Conservation (phyloP, 2,329 filamentous ascomycete species). For the Lachnellula suecica region DNA sequence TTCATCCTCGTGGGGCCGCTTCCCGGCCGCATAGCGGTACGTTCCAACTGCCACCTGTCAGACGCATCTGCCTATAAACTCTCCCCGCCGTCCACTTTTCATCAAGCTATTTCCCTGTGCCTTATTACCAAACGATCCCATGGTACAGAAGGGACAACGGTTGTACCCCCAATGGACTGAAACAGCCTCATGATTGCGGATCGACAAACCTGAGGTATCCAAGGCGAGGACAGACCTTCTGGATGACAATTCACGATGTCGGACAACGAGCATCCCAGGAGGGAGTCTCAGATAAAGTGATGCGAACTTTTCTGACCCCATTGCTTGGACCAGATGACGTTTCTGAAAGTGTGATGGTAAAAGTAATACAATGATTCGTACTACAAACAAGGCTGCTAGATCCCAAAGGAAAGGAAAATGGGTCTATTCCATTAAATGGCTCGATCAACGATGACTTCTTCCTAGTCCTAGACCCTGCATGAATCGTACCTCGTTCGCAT, state of each 20-base stretch:
- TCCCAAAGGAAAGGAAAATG: conserved; percentile 2
- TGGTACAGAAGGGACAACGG: not conserved
- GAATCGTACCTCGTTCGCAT: conserved; percentile 78
- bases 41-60: not conserved
- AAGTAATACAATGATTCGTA: not conserved
- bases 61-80: not conserved
- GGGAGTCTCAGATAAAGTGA: not conserved
- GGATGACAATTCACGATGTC: conserved; percentile 1
- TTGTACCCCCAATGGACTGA: not conserved
- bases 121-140: not conserved
- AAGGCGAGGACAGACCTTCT: conserved; percentile 1
- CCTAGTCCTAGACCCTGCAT: conserved; percentile 64
- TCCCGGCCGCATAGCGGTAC: not conserved
- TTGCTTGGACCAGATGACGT: not conserved
- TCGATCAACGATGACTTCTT: conserved; percentile 4
- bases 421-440: not conserved
- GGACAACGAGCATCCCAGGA: not conserved
- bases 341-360: not conserved
- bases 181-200: conserved; percentile 4
- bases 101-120: conserved; percentile 2
- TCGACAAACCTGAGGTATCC: not conserved
- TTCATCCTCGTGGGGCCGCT: not conserved
- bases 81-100: not conserved
- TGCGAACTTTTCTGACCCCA: not conserved
- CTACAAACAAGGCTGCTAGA: not conserved